A percentile compares a stretch with the other conserved stretches of the same genome.
phyloP scores from a whole-genome alignment of 371 early-diverging fungal species.

The Mucor circinelloides region DNA sequence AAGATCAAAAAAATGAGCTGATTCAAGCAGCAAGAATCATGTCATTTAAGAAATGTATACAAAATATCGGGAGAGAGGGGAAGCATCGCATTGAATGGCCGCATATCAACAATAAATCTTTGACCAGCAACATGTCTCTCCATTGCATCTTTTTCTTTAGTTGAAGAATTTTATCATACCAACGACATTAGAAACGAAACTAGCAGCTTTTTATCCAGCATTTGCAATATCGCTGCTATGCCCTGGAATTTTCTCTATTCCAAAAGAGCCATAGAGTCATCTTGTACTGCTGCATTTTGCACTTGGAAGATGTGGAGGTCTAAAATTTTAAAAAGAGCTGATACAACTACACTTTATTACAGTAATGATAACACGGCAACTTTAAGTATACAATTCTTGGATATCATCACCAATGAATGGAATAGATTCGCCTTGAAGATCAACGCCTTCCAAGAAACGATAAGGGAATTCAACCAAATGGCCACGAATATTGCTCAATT shows the following conservation, averaged over 20 bases:
- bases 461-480: slow-evolving; percentile 80
- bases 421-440: slow-evolving; percentile 48
- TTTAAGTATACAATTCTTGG: slow-evolving; percentile 50
- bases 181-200: no score
- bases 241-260: neutral
- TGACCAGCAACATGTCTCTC: neutral
- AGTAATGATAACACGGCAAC: neutral
- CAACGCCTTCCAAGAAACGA: slow-evolving; percentile 68
- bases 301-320: neutral
- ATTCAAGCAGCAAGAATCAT: slow-evolving; percentile 7
- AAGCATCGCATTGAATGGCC: neutral
- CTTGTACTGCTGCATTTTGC: neutral
- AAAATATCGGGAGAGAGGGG: neutral
- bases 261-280: neutral
- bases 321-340: neutral
- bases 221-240: neutral
- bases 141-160: neutral
- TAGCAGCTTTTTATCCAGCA: neutral
- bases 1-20: neutral
- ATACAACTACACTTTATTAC: neutral
- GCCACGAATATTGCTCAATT: slow-evolving; percentile 57
- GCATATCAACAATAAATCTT: neutral
- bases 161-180: neutral
- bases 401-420: slow-evolving; percentile 41
- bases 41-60: slow-evolving; percentile 4